Evolutionary conservation across 202 grass and related monocot genomes (phyloP), one percentile per base, ranked within the genome.

Genomic region (Musa balbisiana): DNA sequence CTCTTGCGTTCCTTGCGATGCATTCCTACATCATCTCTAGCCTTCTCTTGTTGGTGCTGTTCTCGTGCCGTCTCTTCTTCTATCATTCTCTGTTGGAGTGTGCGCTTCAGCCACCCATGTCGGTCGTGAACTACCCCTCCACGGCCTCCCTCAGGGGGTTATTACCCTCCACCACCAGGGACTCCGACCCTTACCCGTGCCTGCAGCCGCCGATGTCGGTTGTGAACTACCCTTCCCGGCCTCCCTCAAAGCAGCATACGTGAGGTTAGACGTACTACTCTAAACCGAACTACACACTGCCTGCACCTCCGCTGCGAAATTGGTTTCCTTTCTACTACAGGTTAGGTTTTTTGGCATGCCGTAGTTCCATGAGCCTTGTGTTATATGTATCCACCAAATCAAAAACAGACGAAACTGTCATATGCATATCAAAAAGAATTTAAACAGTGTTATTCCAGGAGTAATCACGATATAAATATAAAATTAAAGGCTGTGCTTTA

Each of bases 211-310:
- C 13, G 27, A 60, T 55, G 66, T 64, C 25, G 43, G 55, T 76
- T 50, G 65, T 52, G 71, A 87, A 12, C 55, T 58, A 58, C 16
- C 0, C 12, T 87, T 80, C 76, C 72, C 76, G 66, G 33, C 23
- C 10, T 53, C 49, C 73, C 25, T 25, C 25, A 0, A 1, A 25
- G 51, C 23, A 64, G 62, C 72, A 77, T 53, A 66, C 67, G 80
- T 73, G 72, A 73, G 55, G 55, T 16, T 58, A 11, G 21, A 52
- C 27, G 16, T 58, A 58, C 55, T 58, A 58, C 55, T 17, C 55
- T 58, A 14, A 14, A 17, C 55, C 55, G 3, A 17, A 14, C 55
- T 1, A 58, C 55, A 58, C 8, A 1, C 2, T 58, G 55, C 16
- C 16, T 15, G 55, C 55, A 19, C 56, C 56, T 15, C 56, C 56